Base-by-base conservation (phyloP, 2,329 filamentous ascomycete species). In the Xylariaceae sp. region DNA sequence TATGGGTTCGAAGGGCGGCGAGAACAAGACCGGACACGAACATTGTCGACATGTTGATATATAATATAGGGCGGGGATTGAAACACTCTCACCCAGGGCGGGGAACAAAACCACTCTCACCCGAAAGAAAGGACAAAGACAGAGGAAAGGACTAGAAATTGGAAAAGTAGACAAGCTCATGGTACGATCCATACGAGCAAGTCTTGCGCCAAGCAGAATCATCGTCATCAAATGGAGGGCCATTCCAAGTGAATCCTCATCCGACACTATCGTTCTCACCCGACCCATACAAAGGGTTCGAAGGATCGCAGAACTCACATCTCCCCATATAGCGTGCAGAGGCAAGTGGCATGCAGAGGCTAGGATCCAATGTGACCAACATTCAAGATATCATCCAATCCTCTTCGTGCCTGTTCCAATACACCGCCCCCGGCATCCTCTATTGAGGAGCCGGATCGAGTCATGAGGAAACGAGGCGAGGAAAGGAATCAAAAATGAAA, bases 201-300 rank as follows among this genome's bases (percentile, higher is more conserved):
- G 47, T 40, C 50, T 55, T 56, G 15, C 55, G 56, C 59, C 58
- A 33, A 45, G 46, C 56, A 55, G 56, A 47, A 55, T 47, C 30
- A 49, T 45, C 38, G 44, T 32, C 12, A 31, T 35, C 44, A 27
- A 42, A n/a, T 27, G 22, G 22, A 27, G 22, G 40, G 45, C 33
- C 43, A 32, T 49, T 22, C 35, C 38, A 39, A 35, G 45, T 41
- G 42, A 48, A 44, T 36, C 39, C 49, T 55, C 44, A 47, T 53
- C 55, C 46, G 53, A 59, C 52, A 60, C 57, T 55, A 52, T 38
- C 42, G 32, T 42, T 48, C 54, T 48, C 49, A 45, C 18, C 50
- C 57, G 47, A 55, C 56, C 51, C 39, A 47, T 52, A 31, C 38
- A 35, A 18, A 49, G 36, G 38, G 40, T 51, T 50, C 47, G 27